phyloP scores from a whole-genome alignment of 352 stramenopile species.

The Peronospora farinosa region DNA sequence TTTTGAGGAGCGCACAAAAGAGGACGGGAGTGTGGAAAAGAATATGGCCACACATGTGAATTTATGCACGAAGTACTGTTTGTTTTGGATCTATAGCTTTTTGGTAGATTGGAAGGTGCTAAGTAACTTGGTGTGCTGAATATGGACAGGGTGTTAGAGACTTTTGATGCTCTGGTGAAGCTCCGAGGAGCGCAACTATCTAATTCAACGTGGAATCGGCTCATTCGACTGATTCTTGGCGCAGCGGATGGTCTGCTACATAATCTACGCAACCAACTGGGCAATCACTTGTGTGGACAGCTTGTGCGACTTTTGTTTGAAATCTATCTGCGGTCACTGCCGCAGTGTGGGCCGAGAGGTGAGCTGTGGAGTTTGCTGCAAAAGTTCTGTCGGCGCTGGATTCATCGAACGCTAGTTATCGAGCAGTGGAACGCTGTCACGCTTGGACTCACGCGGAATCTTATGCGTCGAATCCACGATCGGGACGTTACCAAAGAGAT shows the following conservation, averaged over 20 bases:
- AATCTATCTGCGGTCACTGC: constrained; percentile 66
- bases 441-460: constrained; percentile 59
- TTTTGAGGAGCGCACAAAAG: constrained; percentile 65
- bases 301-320: constrained; percentile 76
- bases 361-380: constrained; percentile 77
- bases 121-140: constrained; percentile 1
- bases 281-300: constrained; percentile 67
- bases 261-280: constrained; percentile 61
- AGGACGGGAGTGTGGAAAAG: constrained; percentile 16
- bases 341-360: constrained; percentile 56
- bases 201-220: constrained; percentile 74
- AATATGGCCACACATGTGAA: constrained; percentile 64
- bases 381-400: constrained; percentile 84
- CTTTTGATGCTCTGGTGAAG: constrained; percentile 71
- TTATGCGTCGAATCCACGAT: constrained; percentile 68
- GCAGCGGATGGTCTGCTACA: constrained; percentile 73
- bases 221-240: constrained; percentile 75
- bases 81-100: no score
- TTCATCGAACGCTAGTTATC: constrained; percentile 78
- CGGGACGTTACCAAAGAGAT: constrained; percentile 50
- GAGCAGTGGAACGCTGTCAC: constrained; percentile 83
- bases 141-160: constrained; percentile 55
- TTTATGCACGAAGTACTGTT: constrained; percentile 50
- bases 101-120: neutral
- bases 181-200: constrained; percentile 52